phyloP scores from a whole-genome alignment of 768 basidiomycete genomes.

The Panus rudis region DNA sequence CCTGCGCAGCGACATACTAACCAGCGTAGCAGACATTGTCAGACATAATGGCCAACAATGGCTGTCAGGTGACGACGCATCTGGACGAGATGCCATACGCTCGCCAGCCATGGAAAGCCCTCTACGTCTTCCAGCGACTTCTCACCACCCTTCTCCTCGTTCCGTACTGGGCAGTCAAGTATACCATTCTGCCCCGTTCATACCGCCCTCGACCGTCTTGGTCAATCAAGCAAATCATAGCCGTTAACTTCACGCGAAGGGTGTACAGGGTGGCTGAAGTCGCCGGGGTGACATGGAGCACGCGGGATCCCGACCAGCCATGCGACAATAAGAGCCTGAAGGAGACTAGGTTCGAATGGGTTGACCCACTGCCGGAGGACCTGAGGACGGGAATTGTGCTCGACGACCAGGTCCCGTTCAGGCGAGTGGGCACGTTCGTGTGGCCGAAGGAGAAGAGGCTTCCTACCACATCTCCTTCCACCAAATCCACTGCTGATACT shows the following conservation, averaged over 20 bases:
- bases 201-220: conserved; percentile 43
- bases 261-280: conserved; percentile 49
- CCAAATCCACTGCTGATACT: background rate
- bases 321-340: conserved; percentile 28
- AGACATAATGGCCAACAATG: too few relatives aligned
- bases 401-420: conserved; percentile 33
- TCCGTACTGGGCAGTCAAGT: conserved; percentile 38
- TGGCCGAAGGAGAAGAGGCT: conserved; percentile 38
- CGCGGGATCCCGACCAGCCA: conserved; percentile 35
- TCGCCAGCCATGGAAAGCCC: conserved; percentile 36
- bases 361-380: conserved; percentile 32
- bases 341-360: conserved; percentile 46
- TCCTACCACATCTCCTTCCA: background rate
- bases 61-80: too few relatives aligned
- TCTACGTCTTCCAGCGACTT: conserved; percentile 42
- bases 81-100: conserved; percentile 38
- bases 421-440: conserved; percentile 38
- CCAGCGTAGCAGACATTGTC: too few relatives aligned
- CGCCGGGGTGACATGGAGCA: conserved; percentile 50
- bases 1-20: too few relatives aligned
- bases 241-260: conserved; percentile 45
- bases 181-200: conserved; percentile 35
- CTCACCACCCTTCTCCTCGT: conserved; percentile 42
- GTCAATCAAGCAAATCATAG: conserved; percentile 41
- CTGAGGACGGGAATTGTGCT: conserved; percentile 37